phyloP scores from a whole-genome alignment of 2,329 filamentous ascomycete species.

The Didymella segeticola region DNA sequence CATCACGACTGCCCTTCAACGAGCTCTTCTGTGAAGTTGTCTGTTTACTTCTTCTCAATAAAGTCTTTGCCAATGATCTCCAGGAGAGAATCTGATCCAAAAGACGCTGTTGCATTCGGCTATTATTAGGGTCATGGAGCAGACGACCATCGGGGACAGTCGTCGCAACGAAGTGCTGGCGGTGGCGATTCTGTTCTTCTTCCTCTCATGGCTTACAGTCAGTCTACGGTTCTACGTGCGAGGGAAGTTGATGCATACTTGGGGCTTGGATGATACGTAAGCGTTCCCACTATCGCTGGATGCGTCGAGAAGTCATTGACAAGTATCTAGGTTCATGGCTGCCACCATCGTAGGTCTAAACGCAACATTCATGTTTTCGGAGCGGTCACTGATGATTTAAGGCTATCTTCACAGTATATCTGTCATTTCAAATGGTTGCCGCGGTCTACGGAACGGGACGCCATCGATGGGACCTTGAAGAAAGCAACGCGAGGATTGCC shows the following conservation, averaged over 20 bases:
- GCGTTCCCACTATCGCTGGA: not conserved
- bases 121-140: not conserved
- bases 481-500: slow-evolving; percentile 37
- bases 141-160: slow-evolving; percentile 21
- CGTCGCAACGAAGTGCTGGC: slow-evolving; percentile 30
- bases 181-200: slow-evolving; percentile 45
- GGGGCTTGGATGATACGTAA: slow-evolving; percentile 47
- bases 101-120: not conserved
- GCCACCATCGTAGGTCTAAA: slow-evolving; percentile 37
- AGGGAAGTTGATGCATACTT: slow-evolving; percentile 40
- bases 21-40: not conserved
- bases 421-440: slow-evolving; percentile 50
- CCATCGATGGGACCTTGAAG: slow-evolving; percentile 44
- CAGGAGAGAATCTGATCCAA: not conserved
- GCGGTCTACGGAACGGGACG: slow-evolving; percentile 50
- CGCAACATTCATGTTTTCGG: not conserved
- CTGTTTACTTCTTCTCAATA: not conserved
- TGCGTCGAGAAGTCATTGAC: slow-evolving; percentile 1
- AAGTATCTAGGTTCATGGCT: slow-evolving; percentile 41
- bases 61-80: not conserved
- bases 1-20: not conserved
- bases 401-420: slow-evolving; percentile 50
- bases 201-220: slow-evolving; percentile 47
- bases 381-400: slow-evolving; percentile 12
- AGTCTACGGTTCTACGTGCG: slow-evolving; percentile 47